Conservation (phyloP, 2,329 filamentous ascomycete species). For the Fusarium multiceps region DNA sequence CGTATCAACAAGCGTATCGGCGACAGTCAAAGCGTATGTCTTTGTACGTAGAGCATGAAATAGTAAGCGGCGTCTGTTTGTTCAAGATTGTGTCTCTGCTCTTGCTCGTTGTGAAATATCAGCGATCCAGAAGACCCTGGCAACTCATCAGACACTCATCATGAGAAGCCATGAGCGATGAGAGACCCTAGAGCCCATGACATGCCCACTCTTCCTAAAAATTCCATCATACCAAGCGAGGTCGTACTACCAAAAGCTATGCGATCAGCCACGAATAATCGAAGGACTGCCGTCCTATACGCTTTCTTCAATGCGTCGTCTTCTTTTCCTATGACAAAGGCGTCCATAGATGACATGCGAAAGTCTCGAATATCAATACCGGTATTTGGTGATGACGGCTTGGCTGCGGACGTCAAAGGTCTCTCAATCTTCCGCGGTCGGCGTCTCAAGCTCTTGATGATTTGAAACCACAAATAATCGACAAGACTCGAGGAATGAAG, state of each 20-base stretch:
- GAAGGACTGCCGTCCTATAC: constrained; percentile 55
- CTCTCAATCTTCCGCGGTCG: constrained; percentile 56
- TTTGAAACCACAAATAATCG: constrained; percentile 57
- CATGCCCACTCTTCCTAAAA: constrained; percentile 49
- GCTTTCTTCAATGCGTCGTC: constrained; percentile 42
- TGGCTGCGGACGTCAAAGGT: constrained; percentile 55
- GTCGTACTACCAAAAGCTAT: constrained; percentile 53
- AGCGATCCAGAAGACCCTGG: not conserved
- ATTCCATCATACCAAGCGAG: constrained; percentile 45
- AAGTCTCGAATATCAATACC: constrained; percentile 59
- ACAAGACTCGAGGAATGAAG: constrained; percentile 50
- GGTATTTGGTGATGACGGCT: not conserved
- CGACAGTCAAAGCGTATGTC: not conserved
- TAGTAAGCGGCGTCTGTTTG: not conserved
- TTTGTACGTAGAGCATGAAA: not conserved
- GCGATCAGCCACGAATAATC: constrained; percentile 58
- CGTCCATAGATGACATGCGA: constrained; percentile 64
- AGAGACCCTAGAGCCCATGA: constrained; percentile 49
- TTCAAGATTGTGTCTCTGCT: not conserved
- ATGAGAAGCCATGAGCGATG: constrained; percentile 23
- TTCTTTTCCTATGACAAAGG: constrained; percentile 55
- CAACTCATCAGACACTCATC: not conserved
- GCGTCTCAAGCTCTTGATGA: constrained; percentile 58
- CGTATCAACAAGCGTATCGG: constrained; percentile 6
- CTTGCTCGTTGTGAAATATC: not conserved